phyloP scores from a whole-genome alignment of 2,329 filamentous ascomycete species.

The Colletotrichum ledebouriae region DNA sequence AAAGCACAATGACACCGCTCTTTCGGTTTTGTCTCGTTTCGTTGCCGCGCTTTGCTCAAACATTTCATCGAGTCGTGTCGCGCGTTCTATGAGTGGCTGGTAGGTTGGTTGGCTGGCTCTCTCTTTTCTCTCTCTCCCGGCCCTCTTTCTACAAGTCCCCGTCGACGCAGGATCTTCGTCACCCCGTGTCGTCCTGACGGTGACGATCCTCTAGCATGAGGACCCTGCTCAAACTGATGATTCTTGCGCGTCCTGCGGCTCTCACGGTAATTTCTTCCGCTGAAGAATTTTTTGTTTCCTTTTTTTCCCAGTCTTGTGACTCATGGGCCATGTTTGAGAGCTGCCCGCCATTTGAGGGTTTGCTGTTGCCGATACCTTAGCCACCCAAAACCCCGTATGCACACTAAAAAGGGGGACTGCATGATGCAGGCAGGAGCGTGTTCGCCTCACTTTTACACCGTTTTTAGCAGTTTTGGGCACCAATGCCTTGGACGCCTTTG shows the following conservation, averaged over 20 bases:
- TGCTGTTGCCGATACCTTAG: neutral
- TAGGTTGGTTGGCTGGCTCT: no score
- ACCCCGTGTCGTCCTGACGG: no score
- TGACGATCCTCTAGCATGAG: neutral
- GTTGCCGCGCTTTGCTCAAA: conserved; percentile 21
- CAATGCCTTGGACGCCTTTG: conserved; percentile 38
- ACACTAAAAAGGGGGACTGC: neutral
- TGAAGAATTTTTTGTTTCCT: neutral
- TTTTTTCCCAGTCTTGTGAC: no score
- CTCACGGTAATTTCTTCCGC: conserved; percentile 15
- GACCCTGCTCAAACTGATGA: neutral
- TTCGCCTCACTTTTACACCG: conserved; percentile 33
- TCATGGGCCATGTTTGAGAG: neutral
- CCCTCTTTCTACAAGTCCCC: no score
- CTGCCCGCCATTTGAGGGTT: neutral
- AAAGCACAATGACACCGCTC: conserved; percentile 30
- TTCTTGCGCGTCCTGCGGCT: conserved; percentile 34
- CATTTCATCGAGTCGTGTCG: neutral
- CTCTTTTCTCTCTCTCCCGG: no score
- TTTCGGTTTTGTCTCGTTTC: conserved; percentile 2
- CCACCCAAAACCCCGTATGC: conserved; percentile 22
- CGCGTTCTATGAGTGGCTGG: no score
- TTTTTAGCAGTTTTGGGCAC: conserved; percentile 36
- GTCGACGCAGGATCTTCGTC: no score
- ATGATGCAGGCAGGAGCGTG: conserved; percentile 19